A percentile compares a stretch with the other conserved stretches of the same genome.
phyloP scores from a whole-genome alignment of 2,329 filamentous ascomycete species.

The Penicillium thymicola region DNA sequence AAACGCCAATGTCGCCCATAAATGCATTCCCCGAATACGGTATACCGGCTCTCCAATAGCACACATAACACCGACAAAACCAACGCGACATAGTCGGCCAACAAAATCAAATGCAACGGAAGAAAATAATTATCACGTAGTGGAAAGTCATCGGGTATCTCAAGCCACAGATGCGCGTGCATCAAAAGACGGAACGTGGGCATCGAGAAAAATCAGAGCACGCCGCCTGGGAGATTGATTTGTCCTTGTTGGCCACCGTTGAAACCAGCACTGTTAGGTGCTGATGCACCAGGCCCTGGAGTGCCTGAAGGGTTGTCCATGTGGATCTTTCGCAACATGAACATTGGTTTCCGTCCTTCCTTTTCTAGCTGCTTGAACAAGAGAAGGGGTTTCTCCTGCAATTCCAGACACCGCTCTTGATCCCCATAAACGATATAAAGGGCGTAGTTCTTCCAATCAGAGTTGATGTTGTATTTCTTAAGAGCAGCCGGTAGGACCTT shows the following conservation, averaged over 20 bases:
- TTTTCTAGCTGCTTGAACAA: constrained; percentile 96
- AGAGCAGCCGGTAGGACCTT: constrained; percentile 94
- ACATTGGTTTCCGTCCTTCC: constrained; percentile 98
- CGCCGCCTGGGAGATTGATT: constrained; percentile 34
- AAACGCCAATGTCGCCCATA: constrained; percentile 5
- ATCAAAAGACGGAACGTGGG: background rate
- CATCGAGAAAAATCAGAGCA: constrained; percentile 22
- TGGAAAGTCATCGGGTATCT: constrained; percentile 11
- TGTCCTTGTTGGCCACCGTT: constrained; percentile 26
- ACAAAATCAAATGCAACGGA: constrained; percentile 2
- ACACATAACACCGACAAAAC: constrained; percentile 7
- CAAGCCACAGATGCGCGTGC: constrained; percentile 10
- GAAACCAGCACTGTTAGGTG: constrained; percentile 34
- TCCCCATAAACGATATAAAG: constrained; percentile 99
- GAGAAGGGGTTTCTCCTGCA: constrained; percentile 91
- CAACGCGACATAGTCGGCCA: background rate
- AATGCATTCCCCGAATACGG: background rate
- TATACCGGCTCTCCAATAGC: background rate
- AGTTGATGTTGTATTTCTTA: constrained; percentile 97
- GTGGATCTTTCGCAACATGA: constrained; percentile 80
- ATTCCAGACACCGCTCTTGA: constrained; percentile 85
- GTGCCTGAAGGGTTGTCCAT: constrained; percentile 31
- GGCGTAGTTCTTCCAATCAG: constrained; percentile 95
- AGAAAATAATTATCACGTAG: background rate
- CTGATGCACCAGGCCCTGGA: constrained; percentile 17